These are phyloP conservation scores for Cordyceps cicadae DNA, from an alignment of 2,329 filamentous ascomycete species.

Conservation along the genomic window DNA sequence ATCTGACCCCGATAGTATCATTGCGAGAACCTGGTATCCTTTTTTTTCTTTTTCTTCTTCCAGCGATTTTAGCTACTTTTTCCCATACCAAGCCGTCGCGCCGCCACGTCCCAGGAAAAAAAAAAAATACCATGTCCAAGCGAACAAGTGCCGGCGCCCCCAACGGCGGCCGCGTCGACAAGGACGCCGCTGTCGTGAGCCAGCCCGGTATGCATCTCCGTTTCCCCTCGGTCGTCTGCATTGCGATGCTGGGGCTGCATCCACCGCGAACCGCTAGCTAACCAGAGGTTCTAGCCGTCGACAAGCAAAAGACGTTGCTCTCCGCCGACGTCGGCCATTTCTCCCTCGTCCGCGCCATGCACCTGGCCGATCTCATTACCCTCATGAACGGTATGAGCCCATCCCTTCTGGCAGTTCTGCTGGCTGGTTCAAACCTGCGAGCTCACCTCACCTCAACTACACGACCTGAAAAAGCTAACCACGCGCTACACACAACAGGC, in stretches of 20 bases:
- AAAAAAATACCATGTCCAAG: conserved; percentile 49
- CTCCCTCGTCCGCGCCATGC: conserved; percentile 57
- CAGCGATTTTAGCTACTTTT: background rate
- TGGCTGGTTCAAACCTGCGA: no score
- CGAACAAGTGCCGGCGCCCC: conserved; percentile 34
- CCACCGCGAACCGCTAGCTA: background rate
- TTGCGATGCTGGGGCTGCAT: background rate
- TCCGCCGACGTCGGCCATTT: conserved; percentile 66
- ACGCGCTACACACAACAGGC: conserved; percentile 32
- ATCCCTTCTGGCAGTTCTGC: background rate
- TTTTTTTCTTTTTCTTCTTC: background rate
- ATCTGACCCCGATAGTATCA: background rate
- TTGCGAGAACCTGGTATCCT: background rate
- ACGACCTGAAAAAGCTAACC: background rate
- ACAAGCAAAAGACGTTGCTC: conserved; percentile 71
- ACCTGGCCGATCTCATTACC: conserved; percentile 78
- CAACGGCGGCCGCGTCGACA: conserved; percentile 20
- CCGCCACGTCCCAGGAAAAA: background rate
- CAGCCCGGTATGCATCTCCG: conserved; percentile 25
- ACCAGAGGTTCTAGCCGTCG: conserved; percentile 39
- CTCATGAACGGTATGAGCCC: conserved; percentile 59
- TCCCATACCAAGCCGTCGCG: background rate
- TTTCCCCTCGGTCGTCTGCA: background rate
- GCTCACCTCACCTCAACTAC: background rate
- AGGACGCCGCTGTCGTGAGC: conserved; percentile 20